Conservation (phyloP, 768 basidiomycete genomes). For the Boletus rubescentipes region DNA sequence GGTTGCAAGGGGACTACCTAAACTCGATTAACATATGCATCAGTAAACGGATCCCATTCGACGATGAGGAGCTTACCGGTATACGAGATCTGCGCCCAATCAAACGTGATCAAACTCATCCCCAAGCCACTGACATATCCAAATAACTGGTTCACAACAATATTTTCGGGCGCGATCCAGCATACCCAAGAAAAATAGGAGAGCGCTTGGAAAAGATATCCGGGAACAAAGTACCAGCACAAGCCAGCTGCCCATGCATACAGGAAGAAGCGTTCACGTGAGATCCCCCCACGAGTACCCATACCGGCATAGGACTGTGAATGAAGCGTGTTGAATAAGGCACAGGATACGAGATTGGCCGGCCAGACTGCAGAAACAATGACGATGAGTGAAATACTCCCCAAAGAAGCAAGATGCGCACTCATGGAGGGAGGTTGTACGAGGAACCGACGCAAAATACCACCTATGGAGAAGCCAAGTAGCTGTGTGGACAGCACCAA, state of each 20-base stretch:
- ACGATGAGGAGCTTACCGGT: conserved; percentile 15
- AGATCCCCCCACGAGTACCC: conserved; percentile 45
- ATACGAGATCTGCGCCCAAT: conserved; percentile 68
- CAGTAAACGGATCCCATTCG: neutral
- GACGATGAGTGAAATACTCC: neutral
- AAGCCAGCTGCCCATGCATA: conserved; percentile 36
- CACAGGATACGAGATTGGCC: conserved; percentile 64
- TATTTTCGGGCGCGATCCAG: conserved; percentile 71
- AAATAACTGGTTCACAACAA: conserved; percentile 73
- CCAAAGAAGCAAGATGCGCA: conserved; percentile 22
- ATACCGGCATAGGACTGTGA: conserved; percentile 47
- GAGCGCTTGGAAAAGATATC: conserved; percentile 68
- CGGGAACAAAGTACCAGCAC: conserved; percentile 62
- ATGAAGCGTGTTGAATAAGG: conserved; percentile 74
- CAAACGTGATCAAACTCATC: conserved; percentile 78
- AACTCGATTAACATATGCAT: neutral
- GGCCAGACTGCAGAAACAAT: conserved; percentile 66
- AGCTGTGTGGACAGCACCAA: conserved; percentile 71
- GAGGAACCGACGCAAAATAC: conserved; percentile 58
- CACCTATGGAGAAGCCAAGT: conserved; percentile 63
- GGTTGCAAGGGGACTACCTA: conserved; percentile 58
- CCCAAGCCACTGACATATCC: conserved; percentile 55
- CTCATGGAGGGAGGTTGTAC: conserved; percentile 68
- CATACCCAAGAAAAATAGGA: conserved; percentile 60
- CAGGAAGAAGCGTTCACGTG: conserved; percentile 53